Evolutionary conservation across 345 rosid species (phyloP), one percentile per base, ranked within the genome.

Genomic region (Arabidopsis arenosa): DNA sequence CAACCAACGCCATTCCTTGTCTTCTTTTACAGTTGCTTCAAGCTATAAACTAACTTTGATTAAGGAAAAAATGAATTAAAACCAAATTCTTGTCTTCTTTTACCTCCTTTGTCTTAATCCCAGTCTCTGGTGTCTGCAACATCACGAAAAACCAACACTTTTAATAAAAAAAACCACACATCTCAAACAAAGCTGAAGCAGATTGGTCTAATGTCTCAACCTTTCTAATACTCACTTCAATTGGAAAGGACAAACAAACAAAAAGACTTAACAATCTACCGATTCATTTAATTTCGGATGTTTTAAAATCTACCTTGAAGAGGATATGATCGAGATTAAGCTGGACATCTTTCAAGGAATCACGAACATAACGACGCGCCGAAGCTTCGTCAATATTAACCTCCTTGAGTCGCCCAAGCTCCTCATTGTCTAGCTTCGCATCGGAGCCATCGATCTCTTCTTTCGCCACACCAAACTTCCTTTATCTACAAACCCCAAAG

Each of bases 61-160:
- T 76, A 59, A 33, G 44, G 18, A 36, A 53, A 8, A 21, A 51
- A 1, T 10, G 64, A 17, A 37, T 37, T 4, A 17, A 26, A 41
- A 40, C 7, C 21, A 55, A 14, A 28, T 1, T 5, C 33, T 14
- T 15, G 6, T 63, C 39, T n/a, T 10, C 14, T 15, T 63, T 79
- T 77, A 92, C 98, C 98, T 90, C 99, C 8, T 86, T 63, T 73
- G 85, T 87, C 79, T 81, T 84, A 83, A 95, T 73, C 21, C 90
- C 96, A 79, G 80, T 81, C 17, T 54, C 30, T 11, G 96, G 87
- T 39, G 85, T 82, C 98, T 95, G 96, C 88, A 74, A 71, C 75
- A 49, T 28, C 23, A 58, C 47, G 32, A 9, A 32, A 48, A 45
- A 45, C 0, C 32, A 71, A n/a, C n/a, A n/a, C n/a, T n/a, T n/a